Conservation (phyloP, 2,329 filamentous ascomycete genomes). For the Alternaria consortialis region DNA sequence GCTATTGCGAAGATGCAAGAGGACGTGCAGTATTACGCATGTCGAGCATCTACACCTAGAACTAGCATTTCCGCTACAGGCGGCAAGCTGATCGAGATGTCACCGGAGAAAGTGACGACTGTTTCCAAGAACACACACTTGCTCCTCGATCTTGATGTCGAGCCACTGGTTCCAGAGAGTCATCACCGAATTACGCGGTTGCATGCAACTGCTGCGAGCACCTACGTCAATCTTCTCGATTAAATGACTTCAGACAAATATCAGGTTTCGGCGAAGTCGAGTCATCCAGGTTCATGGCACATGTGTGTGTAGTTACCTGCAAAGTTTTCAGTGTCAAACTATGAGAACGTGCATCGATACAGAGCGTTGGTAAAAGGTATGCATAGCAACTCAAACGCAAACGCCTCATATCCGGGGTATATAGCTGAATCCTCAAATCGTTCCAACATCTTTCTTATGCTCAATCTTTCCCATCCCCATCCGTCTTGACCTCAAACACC, state of each 20-base stretch:
- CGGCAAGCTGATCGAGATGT: slow-evolving; percentile 27
- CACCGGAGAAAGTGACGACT: slow-evolving; percentile 18
- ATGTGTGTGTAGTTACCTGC: background rate
- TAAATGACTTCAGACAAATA: slow-evolving; percentile 3
- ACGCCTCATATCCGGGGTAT: slow-evolving; percentile 21
- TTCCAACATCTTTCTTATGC: background rate
- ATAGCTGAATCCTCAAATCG: background rate
- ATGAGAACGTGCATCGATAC: background rate
- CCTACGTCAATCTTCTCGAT: slow-evolving; percentile 26
- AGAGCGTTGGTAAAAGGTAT: background rate
- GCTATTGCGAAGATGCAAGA: slow-evolving; percentile 21
- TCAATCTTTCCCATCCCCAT: slow-evolving; percentile 33
- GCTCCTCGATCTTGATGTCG: slow-evolving; percentile 30
- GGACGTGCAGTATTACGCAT: slow-evolving; percentile 19
- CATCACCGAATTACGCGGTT: background rate
- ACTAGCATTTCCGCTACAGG: background rate
- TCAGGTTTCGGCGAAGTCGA: background rate
- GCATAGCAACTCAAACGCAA: background rate
- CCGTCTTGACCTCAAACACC: slow-evolving; percentile 57
- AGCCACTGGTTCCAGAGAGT: background rate
- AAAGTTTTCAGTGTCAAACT: background rate
- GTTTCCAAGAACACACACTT: slow-evolving; percentile 22
- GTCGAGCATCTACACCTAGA: slow-evolving; percentile 5
- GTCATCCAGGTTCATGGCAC: background rate
- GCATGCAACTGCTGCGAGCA: slow-evolving; percentile 9